Evolutionary conservation across 306 rosid genomes (phyloP), one percentile per base, ranked within the genome.

Genomic region (Macrotyloma uniflorum): DNA sequence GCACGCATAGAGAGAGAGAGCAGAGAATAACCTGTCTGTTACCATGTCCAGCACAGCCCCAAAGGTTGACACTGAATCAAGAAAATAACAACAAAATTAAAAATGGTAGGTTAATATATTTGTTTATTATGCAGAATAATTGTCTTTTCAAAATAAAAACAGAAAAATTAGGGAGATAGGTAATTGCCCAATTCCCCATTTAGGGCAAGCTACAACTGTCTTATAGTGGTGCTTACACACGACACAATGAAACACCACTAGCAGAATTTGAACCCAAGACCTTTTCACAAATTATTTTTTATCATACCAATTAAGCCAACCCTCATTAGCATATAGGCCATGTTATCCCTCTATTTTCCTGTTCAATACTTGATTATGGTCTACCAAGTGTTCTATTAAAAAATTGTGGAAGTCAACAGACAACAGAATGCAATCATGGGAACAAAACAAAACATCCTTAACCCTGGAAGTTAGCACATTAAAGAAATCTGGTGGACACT

Each of bases 31-130:
- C 99, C 99, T 89, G 90, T 95, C 99, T 55, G 98, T 91, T 79
- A 95, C 85, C 98, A 95, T 95, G 89, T 95, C 99, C 87, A 95
- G 87, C 86, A 95, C 99, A 75, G 99, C 97, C 76, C 99, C 99
- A 83, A 95, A 95, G 65, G 97, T 95, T 67, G 98, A 93, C 81
- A 93, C 99, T 95, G 89, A 90, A 86, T 72, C 85, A 75, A 43
- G 23, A 67, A 77, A 82, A 63, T 45, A 68, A 80, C 62, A 67
- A 67, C 49, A 59, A 74, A 23, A 45, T 18, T 75, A 53, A 47
- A 38, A 53, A 24, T 36, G 70, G 40, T 55, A 71, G 68, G 70
- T 75, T 70, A 40, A 74, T n/a, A 19, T 47, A 63, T 18, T 50
- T 49, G 19, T 51, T 65, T 9, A 62, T 72, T 30, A 47, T 71